A percentile compares a stretch with the other conserved stretches of the same genome.
phyloP scores from a whole-genome alignment of 371 early-diverging fungal species.

The Apophysomyces ossiformis region DNA sequence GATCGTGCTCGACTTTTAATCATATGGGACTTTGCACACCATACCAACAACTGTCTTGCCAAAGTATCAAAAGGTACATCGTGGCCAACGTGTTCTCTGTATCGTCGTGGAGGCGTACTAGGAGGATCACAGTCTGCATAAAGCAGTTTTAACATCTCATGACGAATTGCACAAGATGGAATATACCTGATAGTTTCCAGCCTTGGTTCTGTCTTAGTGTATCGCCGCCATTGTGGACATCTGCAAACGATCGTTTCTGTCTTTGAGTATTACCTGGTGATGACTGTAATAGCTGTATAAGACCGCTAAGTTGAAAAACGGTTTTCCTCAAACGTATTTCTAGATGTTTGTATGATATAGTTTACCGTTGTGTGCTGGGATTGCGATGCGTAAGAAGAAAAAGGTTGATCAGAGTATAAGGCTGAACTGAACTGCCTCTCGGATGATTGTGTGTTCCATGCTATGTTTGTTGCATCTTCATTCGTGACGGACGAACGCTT shows the following conservation, averaged over 20 bases:
- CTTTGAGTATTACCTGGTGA: neutral
- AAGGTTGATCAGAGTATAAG: neutral
- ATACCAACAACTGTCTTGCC: neutral
- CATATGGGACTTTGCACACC: slow-evolving; percentile 3
- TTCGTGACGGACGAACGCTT: neutral
- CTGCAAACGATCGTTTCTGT: neutral
- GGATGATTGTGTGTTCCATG: neutral
- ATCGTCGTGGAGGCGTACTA: neutral
- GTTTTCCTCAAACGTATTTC: neutral
- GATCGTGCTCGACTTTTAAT: neutral
- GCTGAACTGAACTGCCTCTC: neutral
- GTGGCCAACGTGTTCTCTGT: neutral
- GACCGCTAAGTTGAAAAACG: no score
- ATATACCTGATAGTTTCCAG: neutral
- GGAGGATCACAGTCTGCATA: neutral
- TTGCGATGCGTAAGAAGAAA: neutral
- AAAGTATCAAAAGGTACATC: neutral
- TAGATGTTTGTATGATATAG: neutral
- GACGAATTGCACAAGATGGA: neutral
- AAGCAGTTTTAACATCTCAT: neutral
- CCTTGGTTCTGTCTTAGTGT: neutral
- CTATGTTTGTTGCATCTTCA: neutral
- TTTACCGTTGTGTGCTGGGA: neutral
- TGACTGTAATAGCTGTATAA: neutral
- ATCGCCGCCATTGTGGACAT: neutral